phyloP scores from a whole-genome alignment of 75 land plant genomes.

The Azolla pinnata region DNA sequence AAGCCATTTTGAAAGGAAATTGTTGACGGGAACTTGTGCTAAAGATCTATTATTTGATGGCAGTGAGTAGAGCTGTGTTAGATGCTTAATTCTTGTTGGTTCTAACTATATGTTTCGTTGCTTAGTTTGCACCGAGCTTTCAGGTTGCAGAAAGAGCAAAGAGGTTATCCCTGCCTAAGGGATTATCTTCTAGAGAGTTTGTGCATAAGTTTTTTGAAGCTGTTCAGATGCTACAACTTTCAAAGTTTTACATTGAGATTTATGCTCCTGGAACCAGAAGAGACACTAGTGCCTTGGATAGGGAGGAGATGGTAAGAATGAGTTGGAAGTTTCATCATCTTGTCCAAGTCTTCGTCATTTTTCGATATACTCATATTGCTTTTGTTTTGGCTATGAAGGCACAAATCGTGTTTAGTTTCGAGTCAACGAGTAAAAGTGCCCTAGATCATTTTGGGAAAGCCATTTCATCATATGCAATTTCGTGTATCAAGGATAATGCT shows the following conservation, averaged over 20 bases:
- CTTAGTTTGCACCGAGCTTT: conserved; percentile 4
- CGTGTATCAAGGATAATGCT: neutral
- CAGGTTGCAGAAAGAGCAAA: conserved; percentile 2
- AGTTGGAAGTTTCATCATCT: neutral
- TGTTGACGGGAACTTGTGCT: no score
- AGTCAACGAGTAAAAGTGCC: neutral
- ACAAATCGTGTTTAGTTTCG: neutral
- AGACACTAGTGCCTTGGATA: neutral
- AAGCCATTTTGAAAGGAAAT: no score
- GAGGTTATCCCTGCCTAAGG: conserved; percentile 4
- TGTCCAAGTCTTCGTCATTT: no score
- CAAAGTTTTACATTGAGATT: conserved; percentile 7
- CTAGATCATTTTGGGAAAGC: conserved; percentile 3
- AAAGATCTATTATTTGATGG: no score
- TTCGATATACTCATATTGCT: neutral
- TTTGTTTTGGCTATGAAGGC: neutral
- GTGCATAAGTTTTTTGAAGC: conserved; percentile 8
- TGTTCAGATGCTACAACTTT: conserved; percentile 2
- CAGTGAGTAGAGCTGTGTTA: no score
- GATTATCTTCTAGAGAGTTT: conserved; percentile 1
- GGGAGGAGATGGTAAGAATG: conserved; percentile 2
- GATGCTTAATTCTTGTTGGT: no score
- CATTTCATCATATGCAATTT: neutral
- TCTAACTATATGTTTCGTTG: no score
- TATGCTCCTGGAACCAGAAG: neutral